Conservation (phyloP, 129 eudicot species). For the Lonicera japonica region DNA sequence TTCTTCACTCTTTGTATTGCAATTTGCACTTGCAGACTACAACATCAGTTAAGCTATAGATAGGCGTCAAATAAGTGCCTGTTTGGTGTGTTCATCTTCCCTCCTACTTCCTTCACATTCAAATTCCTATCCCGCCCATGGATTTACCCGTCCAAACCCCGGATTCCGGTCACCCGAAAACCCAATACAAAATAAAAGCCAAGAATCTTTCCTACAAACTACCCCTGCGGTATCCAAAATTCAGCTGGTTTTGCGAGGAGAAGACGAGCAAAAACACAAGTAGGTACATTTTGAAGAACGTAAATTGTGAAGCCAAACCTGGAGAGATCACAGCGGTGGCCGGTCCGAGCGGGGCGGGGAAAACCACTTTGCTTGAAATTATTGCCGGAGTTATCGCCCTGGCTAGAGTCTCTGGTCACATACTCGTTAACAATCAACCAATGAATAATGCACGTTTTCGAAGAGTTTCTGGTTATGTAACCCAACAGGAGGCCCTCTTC, state of each 20-base stretch:
- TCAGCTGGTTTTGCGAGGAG: slow-evolving; percentile 23
- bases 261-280: slow-evolving; percentile 8
- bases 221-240: neutral
- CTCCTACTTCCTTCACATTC: slow-evolving; percentile 2
- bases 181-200: slow-evolving; percentile 42
- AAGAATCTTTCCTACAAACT: slow-evolving; percentile 42
- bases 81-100: slow-evolving; percentile 17
- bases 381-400: slow-evolving; percentile 54
- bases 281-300: slow-evolving; percentile 43
- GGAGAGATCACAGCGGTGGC: slow-evolving; percentile 76
- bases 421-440: slow-evolving; percentile 39
- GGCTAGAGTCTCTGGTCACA: slow-evolving; percentile 36
- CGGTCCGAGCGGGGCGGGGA: slow-evolving; percentile 92
- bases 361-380: slow-evolving; percentile 63
- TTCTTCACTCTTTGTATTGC: no score
- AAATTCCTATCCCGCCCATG: slow-evolving; percentile 19
- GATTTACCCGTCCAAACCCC: slow-evolving; percentile 23
- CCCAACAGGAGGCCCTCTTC: slow-evolving; percentile 63
- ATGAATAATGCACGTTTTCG: slow-evolving; percentile 34
- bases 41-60: slow-evolving; percentile 4
- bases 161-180: slow-evolving; percentile 19
- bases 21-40: slow-evolving; percentile 1
- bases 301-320: slow-evolving; percentile 56
- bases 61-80: slow-evolving; percentile 10
- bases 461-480: slow-evolving; percentile 53